Conservation (phyloP, 306 rosid species). For the Mimosa pudica region DNA sequence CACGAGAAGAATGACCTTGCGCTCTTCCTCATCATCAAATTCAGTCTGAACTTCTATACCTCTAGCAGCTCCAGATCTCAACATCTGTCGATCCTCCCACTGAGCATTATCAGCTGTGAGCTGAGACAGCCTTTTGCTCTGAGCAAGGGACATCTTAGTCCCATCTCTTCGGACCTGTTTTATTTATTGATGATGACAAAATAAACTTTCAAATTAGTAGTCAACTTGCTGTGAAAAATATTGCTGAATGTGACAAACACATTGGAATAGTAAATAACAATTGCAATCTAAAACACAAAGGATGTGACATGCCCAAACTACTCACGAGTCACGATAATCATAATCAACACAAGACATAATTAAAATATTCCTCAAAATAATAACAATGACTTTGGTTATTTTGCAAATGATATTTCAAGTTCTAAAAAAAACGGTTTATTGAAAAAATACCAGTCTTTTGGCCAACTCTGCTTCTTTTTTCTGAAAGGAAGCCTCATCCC, state of each 20-base stretch:
- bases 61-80: conserved; percentile 97
- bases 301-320: not conserved
- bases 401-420: not conserved
- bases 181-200: conserved; percentile 22
- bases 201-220: conserved; percentile 13
- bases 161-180: conserved; percentile 88
- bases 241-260: conserved; percentile 6
- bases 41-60: conserved; percentile 98
- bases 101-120: conserved; percentile 96
- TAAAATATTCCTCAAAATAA: not conserved
- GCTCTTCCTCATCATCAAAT: conserved; percentile 97
- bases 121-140: conserved; percentile 91
- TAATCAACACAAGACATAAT: not conserved
- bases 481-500: conserved; percentile 89
- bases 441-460: conserved; percentile 75
- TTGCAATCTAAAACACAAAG: conserved; percentile 25
- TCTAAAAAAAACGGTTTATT: not conserved
- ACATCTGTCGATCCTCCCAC: conserved; percentile 96
- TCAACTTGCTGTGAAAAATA: conserved; percentile 24
- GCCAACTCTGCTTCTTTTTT: conserved; percentile 99
- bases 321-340: conserved; percentile 12
- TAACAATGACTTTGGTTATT: not conserved
- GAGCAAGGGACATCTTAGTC: conserved; percentile 95
- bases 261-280: conserved; percentile 5
- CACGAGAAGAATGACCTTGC: conserved; percentile 93